Evolutionary conservation across 2,329 filamentous ascomycete genomes (phyloP), one percentile per base, ranked within the genome.

Genomic region (Xylariaceae sp.): DNA sequence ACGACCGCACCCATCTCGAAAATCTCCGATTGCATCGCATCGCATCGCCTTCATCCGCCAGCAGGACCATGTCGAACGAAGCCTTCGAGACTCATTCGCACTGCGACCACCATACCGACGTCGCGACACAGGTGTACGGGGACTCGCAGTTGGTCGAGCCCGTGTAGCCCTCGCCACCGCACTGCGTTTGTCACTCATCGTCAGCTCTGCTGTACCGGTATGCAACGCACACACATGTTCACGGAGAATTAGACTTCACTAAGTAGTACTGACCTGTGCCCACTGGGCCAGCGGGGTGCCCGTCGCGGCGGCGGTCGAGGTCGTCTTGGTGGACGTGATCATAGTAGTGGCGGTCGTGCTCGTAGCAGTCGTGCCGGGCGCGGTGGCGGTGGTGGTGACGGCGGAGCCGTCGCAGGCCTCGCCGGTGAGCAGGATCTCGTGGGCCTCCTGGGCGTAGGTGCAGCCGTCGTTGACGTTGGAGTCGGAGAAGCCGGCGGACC

Each of bases 401-500:
- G 35, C 33, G 26, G 31, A 19, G 11, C 18, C 12, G n/a, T n/a
- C n/a, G n/a, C n/a, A n/a, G n/a, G n/a, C n/a, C n/a, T n/a, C n/a
- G n/a, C n/a, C n/a, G n/a, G n/a, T n/a, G 22, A 28, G 46, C 35
- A 69, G 48, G 36, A 58, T 51, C 21, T 48, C 36, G 43, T 56
- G 52, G 4, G 77, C 57, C 23, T n/a, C n/a, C n/a, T n/a, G n/a
- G n/a, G 59, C 52, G 17, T 57, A 53, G 34, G 80, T 56, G 51
- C 77, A 79, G 1, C 73, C 75, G 2, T 44, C 19, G 54, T 81
- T 80, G 12, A 58, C 56, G 42, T 69, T 76, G 2, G 72, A 64
- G 59, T 80, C 75, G 19, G 64, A 72, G 56, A 72, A 71, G 53
- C 83, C 79, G n/a, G n/a, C n/a, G n/a, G n/a, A n/a, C 79, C 77